Base-by-base conservation (phyloP, 257 asterid genomes). In the Lithospermum erythrorhizon region DNA sequence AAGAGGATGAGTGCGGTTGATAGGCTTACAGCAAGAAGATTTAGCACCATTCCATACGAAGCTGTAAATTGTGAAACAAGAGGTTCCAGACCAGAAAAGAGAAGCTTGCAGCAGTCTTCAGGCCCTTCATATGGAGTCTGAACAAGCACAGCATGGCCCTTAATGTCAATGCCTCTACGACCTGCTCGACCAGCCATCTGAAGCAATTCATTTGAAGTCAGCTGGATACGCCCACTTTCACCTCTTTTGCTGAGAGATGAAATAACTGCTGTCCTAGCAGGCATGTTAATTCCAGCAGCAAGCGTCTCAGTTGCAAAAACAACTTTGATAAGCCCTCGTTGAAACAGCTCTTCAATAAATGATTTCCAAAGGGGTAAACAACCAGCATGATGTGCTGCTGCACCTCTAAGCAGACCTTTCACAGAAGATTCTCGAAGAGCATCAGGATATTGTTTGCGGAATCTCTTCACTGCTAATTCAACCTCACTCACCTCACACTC, bases 161-260 rank as follows among this genome's bases (percentile, higher is more conserved):
- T 84, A 65, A 82, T 83, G 72, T 91, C 98, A 77, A 88, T 88
- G 71, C 98, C 98, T 73, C 97, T 84, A 68, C 98, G 96, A 53
- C 98, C 98, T 58, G 98, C 95, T 58, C 98, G 97, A 11, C 98
- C 98, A 49, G 98, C 98, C 97, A 91, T 91, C 77, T 91, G 98
- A 57, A 91, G 86, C 76, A 91, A 78, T 58, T 88, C 98, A 60
- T 91, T 91, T 62, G 98, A 80, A 70, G 71, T 86, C 63, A 91
- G 77, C 49, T 79, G 85, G 17, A 83, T 73, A 66, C 85, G 95
- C 14, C 95, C 97, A 80, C 86, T 88, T 59, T 89, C 95, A 56
- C 75, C 83, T 77, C 95, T 83, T 84, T 89, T 91, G 87, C 87
- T 84, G 73, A 91, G 90, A 73, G 95, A 78, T 61, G 98, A 88